Evolutionary conservation across 2,329 filamentous ascomycete species (phyloP), one percentile per base, ranked within the genome.

Genomic region (Epicoccum sorghinum): DNA sequence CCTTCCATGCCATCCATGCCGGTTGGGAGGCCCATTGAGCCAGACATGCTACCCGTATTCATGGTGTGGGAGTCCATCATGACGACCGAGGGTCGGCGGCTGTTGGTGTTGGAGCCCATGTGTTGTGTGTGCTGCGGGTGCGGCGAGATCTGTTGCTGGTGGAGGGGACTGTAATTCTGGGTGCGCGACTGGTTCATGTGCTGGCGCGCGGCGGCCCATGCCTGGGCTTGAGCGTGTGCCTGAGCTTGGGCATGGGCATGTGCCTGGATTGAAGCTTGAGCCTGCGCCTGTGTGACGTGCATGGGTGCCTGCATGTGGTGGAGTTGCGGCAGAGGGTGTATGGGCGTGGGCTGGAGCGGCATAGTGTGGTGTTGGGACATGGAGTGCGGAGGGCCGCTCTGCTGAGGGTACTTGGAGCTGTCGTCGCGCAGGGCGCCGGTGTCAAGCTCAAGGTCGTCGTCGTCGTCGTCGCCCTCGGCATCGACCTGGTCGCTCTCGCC

Each of bases 401-500:
- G 57, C 32, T 64, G 60, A 4, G 65, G 59, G 27, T 60, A 60
- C 40, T 59, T 58, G 13, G 61, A 10, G 18, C 61, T 54, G 23
- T 56, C 47, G 27, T 47, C 38, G 3, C 37, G 38, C 9, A 55
- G 41, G 6, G 25, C 14, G 38, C 13, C 27, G 24, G 46, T n/a
- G 36, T 49, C 45, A 35, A 54, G 51, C 2, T 46, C 46, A n/a
- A 50, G 30, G n/a, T 43, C 1, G 2, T 55, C 44, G 43, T 54
- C 38, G 40, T 71, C 68, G n/a, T 65, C 62, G 25, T 71, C 69
- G 5, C 63, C 67, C 46, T 74, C 71, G 33, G 64, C 68, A 41
- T 74, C 70, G 40, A 73, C 71, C 33, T 74, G 69, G 38, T 74
- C 72, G 27, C 71, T 71, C 51, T 75, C 71, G 24, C 70, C 71